phyloP scores from a whole-genome alignment of 1,139 yeast genomes.

The Magnusiomyces clavatus region DNA sequence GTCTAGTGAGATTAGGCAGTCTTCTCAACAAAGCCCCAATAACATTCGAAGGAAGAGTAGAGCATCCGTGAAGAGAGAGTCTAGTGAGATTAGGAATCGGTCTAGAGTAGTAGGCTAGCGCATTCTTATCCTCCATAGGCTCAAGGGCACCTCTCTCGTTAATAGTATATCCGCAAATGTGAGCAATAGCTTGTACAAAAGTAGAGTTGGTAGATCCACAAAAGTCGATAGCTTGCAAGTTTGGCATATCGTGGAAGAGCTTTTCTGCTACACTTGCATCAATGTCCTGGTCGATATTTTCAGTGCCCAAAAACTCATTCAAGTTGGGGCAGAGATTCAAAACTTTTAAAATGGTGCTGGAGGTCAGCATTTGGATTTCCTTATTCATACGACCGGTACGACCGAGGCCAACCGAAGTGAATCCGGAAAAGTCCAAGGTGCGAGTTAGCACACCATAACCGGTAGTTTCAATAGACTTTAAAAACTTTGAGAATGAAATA shows the following conservation, averaged over 20 bases:
- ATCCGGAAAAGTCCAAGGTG: conserved; percentile 78
- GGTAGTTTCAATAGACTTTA: conserved; percentile 47
- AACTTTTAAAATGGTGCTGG: conserved; percentile 59
- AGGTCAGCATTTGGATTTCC: conserved; percentile 86
- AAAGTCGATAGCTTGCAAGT: conserved; percentile 68
- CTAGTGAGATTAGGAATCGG: conserved; percentile 35
- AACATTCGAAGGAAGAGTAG: conserved; percentile 55
- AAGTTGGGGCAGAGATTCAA: conserved; percentile 56
- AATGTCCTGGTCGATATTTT: conserved; percentile 79
- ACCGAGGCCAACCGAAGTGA: conserved; percentile 86
- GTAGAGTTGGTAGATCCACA: conserved; percentile 75
- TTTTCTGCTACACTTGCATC: conserved; percentile 48
- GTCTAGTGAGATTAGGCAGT: conserved; percentile 51
- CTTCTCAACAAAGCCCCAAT: conserved; percentile 52
- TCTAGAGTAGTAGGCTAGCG: conserved; percentile 2
- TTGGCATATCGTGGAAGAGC: conserved; percentile 48
- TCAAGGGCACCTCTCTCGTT: conserved; percentile 2
- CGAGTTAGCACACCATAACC: conserved; percentile 60
- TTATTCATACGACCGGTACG: conserved; percentile 83
- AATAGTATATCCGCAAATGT: conserved; percentile 8
- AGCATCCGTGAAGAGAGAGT: conserved; percentile 81
- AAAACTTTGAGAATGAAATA: conserved; percentile 66
- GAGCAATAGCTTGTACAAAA: conserved; percentile 57
- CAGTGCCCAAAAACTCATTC: conserved; percentile 73
- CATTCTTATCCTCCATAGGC: background rate